These are phyloP conservation scores for Phanerochaete carnosa DNA, from an alignment of 768 basidiomycete genomes.

Conservation along the genomic window DNA sequence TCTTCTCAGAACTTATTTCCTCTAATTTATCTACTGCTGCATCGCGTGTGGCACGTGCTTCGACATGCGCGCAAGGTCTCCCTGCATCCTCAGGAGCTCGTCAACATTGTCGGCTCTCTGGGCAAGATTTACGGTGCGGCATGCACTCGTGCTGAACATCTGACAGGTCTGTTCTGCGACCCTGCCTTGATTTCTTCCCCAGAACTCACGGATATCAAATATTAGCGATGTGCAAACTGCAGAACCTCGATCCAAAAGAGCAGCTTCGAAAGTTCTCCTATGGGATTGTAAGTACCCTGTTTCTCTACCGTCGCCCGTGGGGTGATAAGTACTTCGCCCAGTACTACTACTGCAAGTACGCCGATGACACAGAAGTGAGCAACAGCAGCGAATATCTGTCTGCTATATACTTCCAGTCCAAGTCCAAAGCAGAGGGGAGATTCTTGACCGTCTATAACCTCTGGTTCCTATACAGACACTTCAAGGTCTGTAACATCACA, in stretches of 20 bases:
- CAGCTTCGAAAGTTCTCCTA: conserved; percentile 1
- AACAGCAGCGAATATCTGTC: background rate
- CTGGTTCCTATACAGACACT: background rate
- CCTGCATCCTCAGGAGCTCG: background rate
- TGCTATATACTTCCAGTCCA: background rate
- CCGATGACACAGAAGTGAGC: no score
- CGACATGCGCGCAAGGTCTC: background rate
- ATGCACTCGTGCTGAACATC: background rate
- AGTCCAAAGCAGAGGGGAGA: no score
- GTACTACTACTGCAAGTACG: conserved; percentile 4
- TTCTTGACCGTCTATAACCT: no score
- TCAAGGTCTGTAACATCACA: background rate
- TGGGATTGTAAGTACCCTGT: background rate
- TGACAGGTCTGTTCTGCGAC: background rate
- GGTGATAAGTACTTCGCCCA: background rate
- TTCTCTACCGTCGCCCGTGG: background rate
- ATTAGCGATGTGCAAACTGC: background rate
- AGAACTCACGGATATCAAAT: background rate
- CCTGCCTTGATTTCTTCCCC: no score
- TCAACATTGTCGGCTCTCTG: background rate
- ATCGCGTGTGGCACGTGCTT: background rate
- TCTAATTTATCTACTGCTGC: conserved; percentile 6
- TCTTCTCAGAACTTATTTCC: background rate
- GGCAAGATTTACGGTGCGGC: background rate
- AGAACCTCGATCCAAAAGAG: background rate